A percentile compares a stretch with the other conserved stretches of the same genome.
These are phyloP conservation scores for Cyclocybe aegerita DNA, from an alignment of 768 basidiomycete species.

Conservation along the genomic window DNA sequence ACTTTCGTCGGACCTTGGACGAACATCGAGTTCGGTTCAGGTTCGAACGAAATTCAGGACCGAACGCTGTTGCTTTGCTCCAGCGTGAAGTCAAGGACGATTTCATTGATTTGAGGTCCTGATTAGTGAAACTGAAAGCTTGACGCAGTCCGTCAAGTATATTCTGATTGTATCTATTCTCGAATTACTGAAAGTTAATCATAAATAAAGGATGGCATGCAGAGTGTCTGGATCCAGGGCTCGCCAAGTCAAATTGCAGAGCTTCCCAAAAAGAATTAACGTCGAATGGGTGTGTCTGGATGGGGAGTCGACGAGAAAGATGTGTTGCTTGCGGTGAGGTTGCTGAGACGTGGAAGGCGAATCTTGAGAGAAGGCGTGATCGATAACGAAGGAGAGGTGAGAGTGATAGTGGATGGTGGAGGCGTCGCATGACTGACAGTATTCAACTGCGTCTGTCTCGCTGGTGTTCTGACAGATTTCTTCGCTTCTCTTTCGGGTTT, in stretches of 20 bases:
- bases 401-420: constrained; percentile 18
- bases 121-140: too few relatives aligned
- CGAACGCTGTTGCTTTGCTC: too few relatives aligned
- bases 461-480: constrained; percentile 33
- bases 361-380: constrained; percentile 54
- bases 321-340: constrained; percentile 15
- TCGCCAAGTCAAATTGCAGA: neutral
- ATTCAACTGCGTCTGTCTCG: constrained; percentile 15
- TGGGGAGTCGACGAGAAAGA: constrained; percentile 11
- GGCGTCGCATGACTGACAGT: constrained; percentile 14
- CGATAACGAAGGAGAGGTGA: constrained; percentile 25
- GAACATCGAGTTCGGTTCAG: too few relatives aligned
- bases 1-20: too few relatives aligned
- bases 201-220: too few relatives aligned
- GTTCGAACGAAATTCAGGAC: too few relatives aligned
- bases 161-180: neutral
- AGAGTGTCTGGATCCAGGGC: too few relatives aligned
- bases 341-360: constrained; percentile 49
- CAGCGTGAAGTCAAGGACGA: too few relatives aligned
- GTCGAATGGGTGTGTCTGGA: constrained; percentile 19
- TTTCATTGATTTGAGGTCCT: too few relatives aligned
- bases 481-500: constrained; percentile 23
- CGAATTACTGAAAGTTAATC: too few relatives aligned
- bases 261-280: neutral
- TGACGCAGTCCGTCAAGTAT: too few relatives aligned